Evolutionary conservation across 2,329 filamentous ascomycete species (phyloP), one percentile per base, ranked within the genome.

Genomic region (Alternaria incomplexa): DNA sequence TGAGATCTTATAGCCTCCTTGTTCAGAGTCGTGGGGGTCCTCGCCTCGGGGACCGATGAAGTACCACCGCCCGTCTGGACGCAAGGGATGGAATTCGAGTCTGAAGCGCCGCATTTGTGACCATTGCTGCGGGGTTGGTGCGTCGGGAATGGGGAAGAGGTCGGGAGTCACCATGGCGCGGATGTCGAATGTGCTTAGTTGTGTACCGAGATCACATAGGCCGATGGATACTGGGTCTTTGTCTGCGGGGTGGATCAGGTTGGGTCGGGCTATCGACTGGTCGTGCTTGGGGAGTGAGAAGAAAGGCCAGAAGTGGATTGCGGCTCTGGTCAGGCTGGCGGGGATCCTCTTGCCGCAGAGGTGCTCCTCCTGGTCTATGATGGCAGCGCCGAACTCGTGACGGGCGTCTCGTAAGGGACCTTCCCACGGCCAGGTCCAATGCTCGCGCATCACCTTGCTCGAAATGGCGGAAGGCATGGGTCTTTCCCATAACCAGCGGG

Each of bases 61-160:
- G 48, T 67, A 67, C 64, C 64, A 67, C 36, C 59, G 58, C 20
- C 64, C 62, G 25, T 65, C 62, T 53, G 64, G 64, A 55, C 62
- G 48, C n/a, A 65, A 56, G 47, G 59, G n/a, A 61, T 67, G 62
- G 12, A 67, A 63, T 25, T 67, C 58, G 17, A 67, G 64, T 45
- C 64, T 52, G 58, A 62, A 66, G 17, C 62, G 62, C 47, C 43
- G 64, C 64, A 66, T 66, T 26, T 60, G 62, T 56, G 57, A 58
- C 64, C 64, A 64, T 50, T 66, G 64, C 48, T 61, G 57, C 13
- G 50, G 40, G 23, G 28, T 12, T 63, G 64, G 25, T 47, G 32
- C 58, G 28, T 60, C 48, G 45, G 56, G 56, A 45, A 10, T 17
- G 52, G 62, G 64, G 32, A 66, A 66, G 9, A 66, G 26, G 23